These are phyloP conservation scores for Coprinopsis strossmayeri DNA, from an alignment of 768 basidiomycete genomes.

Conservation along the genomic window DNA sequence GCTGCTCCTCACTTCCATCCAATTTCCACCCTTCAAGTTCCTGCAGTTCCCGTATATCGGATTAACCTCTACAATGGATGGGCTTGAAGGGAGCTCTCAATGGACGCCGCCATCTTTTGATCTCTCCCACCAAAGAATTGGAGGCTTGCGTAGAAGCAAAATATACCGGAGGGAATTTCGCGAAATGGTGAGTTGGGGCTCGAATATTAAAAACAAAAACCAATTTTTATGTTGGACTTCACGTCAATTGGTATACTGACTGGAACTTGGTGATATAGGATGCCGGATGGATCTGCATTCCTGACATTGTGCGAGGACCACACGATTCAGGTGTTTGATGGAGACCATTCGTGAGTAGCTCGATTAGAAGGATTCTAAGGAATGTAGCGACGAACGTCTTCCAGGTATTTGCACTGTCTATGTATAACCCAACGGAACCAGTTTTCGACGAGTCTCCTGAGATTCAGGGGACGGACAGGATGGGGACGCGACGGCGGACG, in stretches of 20 bases:
- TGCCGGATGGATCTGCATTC: constrained; percentile 62
- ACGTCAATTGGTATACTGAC: neutral
- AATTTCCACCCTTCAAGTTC: too few relatives aligned
- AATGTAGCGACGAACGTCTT: neutral
- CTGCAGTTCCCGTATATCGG: too few relatives aligned
- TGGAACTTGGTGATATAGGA: constrained; percentile 41
- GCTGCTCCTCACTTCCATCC: too few relatives aligned
- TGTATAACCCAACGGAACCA: neutral
- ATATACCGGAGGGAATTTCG: too few relatives aligned
- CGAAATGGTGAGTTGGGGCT: neutral
- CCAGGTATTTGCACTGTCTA: constrained; percentile 1
- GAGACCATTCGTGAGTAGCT: constrained; percentile 14
- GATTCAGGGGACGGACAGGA: neutral
- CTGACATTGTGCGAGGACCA: constrained; percentile 71
- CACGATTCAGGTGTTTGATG: constrained; percentile 54
- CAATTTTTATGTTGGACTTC: too few relatives aligned
- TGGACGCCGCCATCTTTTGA: too few relatives aligned
- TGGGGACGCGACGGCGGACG: neutral
- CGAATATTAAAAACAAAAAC: neutral
- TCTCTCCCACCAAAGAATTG: too few relatives aligned
- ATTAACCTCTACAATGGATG: too few relatives aligned
- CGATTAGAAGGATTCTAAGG: neutral
- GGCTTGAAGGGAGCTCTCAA: too few relatives aligned
- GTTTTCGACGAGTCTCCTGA: neutral
- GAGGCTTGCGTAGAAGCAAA: too few relatives aligned